phyloP scores from a whole-genome alignment of 805 yeast species.

The Limtongia smithiae region DNA sequence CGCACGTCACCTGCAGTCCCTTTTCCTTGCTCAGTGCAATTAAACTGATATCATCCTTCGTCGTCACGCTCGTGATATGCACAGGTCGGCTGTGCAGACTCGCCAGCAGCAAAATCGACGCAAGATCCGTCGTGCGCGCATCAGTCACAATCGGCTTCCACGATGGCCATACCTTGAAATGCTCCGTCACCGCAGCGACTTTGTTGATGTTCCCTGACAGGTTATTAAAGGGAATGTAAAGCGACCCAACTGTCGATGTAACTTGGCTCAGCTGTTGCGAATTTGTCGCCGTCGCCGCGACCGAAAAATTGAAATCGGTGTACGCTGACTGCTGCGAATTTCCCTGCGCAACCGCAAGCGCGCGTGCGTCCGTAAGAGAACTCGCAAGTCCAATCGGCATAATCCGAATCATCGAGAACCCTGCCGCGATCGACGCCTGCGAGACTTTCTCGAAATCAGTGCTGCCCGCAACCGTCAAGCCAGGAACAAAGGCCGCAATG shows the following conservation, averaged over 20 bases:
- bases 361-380: slow-evolving; percentile 58
- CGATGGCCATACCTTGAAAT: slow-evolving; percentile 79
- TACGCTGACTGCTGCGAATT: slow-evolving; percentile 56
- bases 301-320: slow-evolving; percentile 78
- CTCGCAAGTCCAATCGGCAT: slow-evolving; percentile 69
- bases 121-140: slow-evolving; percentile 86
- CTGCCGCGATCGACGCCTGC: slow-evolving; percentile 70
- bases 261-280: slow-evolving; percentile 58
- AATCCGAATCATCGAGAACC: slow-evolving; percentile 81
- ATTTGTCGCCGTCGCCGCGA: slow-evolving; percentile 77
- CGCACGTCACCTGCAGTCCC: slow-evolving; percentile 81
- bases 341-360: slow-evolving; percentile 63
- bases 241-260: slow-evolving; percentile 65
- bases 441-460: slow-evolving; percentile 64
- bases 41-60: slow-evolving; percentile 75
- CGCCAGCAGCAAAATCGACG: slow-evolving; percentile 86
- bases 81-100: slow-evolving; percentile 79
- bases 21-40: slow-evolving; percentile 82
- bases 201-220: slow-evolving; percentile 54
- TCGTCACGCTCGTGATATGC: slow-evolving; percentile 82
- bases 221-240: slow-evolving; percentile 77
- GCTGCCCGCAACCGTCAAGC: slow-evolving; percentile 50
- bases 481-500: slow-evolving; percentile 73
- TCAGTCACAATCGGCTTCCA: slow-evolving; percentile 84
- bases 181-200: slow-evolving; percentile 74